A percentile compares a stretch with the other conserved stretches of the same genome.
Evolutionary conservation across 768 basidiomycete species (phyloP).

Genomic region (Pulveroboletus ravenelii): DNA sequence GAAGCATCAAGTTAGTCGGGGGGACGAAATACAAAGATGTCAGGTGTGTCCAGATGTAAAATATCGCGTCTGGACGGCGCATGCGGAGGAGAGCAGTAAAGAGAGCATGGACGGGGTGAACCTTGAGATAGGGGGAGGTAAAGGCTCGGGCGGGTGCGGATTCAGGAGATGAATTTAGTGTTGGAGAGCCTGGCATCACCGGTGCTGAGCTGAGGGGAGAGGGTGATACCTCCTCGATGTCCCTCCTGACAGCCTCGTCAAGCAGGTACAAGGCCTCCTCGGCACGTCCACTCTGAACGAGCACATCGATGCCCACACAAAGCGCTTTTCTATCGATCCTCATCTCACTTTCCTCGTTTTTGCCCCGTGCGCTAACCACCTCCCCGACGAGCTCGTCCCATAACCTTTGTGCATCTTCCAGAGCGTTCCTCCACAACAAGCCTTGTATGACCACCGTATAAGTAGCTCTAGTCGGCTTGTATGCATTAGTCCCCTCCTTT

Average conservation of each 20-base stretch:
- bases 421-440: constrained; percentile 41
- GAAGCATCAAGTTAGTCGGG: constrained; percentile 54
- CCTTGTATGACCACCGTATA: constrained; percentile 55
- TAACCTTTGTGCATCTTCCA: constrained; percentile 36
- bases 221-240: constrained; percentile 6
- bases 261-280: constrained; percentile 49
- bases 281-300: constrained; percentile 40
- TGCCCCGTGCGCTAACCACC: constrained; percentile 5
- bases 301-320: constrained; percentile 45
- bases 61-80: constrained; percentile 58
- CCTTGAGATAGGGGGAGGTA: constrained; percentile 15
- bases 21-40: constrained; percentile 50
- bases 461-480: constrained; percentile 42
- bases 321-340: constrained; percentile 45
- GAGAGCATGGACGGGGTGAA: constrained; percentile 39
- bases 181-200: not conserved
- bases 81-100: constrained; percentile 45
- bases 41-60: constrained; percentile 67
- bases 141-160: not conserved
- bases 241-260: constrained; percentile 34
- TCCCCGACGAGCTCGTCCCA: constrained; percentile 38
- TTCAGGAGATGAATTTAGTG: not conserved
- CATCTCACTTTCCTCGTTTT: constrained; percentile 8
- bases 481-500: constrained; percentile 19
- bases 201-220: not conserved